These are phyloP conservation scores for Leccinum aurantiacum DNA, from an alignment of 768 basidiomycete species.

Conservation along the genomic window DNA sequence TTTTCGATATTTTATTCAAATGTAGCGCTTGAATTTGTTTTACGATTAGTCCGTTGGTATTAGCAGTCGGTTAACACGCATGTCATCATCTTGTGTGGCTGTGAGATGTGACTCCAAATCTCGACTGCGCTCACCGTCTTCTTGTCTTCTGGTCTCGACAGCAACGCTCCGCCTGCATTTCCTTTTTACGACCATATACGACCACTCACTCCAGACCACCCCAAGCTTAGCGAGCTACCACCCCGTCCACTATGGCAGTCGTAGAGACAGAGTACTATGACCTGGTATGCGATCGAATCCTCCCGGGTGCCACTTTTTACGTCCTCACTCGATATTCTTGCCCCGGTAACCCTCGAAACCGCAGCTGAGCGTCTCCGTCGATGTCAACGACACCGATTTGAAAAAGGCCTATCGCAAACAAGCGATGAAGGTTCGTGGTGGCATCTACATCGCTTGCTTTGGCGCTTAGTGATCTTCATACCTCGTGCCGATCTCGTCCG, in stretches of 20 bases:
- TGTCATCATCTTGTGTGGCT: slow-evolving; percentile 31
- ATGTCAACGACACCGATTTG: slow-evolving; percentile 75
- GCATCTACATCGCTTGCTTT: background rate
- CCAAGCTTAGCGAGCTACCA: background rate
- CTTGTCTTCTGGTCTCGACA: background rate
- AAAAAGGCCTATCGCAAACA: slow-evolving; percentile 96
- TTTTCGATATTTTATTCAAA: slow-evolving; percentile 29
- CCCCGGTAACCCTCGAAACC: background rate
- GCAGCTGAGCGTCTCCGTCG: slow-evolving; percentile 69
- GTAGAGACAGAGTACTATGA: slow-evolving; percentile 91
- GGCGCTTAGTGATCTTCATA: background rate
- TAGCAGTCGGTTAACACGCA: background rate
- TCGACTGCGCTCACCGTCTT: background rate
- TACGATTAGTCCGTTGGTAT: background rate
- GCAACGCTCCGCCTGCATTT: background rate
- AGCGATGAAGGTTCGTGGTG: slow-evolving; percentile 77
- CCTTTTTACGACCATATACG: slow-evolving; percentile 3
- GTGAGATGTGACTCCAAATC: slow-evolving; percentile 17
- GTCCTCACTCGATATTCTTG: slow-evolving; percentile 1
- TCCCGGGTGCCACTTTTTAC: background rate
- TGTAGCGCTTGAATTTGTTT: slow-evolving; percentile 26
- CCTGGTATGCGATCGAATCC: slow-evolving; percentile 48
- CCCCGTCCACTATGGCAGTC: slow-evolving; percentile 61
- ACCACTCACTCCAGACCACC: slow-evolving; percentile 4
- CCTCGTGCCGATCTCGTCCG: background rate